Conservation (phyloP, 2,329 filamentous ascomycete genomes). For the Fusarium devonianum region DNA sequence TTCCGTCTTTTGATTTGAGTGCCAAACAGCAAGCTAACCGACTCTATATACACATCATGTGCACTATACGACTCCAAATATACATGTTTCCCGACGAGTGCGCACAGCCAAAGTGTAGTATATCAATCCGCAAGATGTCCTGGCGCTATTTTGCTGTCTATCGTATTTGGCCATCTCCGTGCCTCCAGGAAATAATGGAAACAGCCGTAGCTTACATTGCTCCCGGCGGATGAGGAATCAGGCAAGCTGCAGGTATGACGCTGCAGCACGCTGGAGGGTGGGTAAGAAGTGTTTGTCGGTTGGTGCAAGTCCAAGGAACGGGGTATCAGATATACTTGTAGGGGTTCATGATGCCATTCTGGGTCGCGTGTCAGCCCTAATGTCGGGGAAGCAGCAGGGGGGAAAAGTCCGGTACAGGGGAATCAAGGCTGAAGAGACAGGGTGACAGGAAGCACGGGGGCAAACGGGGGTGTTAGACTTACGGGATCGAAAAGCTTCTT, state of each 20-base stretch:
- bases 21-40: background rate
- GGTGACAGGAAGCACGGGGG: background rate
- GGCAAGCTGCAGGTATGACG: conserved; percentile 16
- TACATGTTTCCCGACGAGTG: too few species aligned
- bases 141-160: conserved; percentile 4
- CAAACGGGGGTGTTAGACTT: conserved; percentile 54
- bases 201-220: background rate
- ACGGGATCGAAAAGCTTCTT: conserved; percentile 95
- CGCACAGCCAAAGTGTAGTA: conserved; percentile 1
- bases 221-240: conserved; percentile 6
- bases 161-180: conserved; percentile 4
- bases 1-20: conserved; percentile 12
- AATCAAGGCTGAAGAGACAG: conserved; percentile 16
- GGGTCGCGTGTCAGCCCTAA: conserved; percentile 40
- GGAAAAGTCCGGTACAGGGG: background rate
- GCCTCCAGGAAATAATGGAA: background rate
- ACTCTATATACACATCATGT: conserved; percentile 13
- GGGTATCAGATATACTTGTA: conserved; percentile 84
- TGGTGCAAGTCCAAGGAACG: conserved; percentile 15
- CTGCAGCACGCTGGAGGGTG: conserved; percentile 10
- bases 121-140: conserved; percentile 1
- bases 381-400: conserved; percentile 7
- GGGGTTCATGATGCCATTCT: conserved; percentile 99
- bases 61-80: background rate
- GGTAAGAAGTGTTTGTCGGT: conserved; percentile 26